These are phyloP conservation scores for Platismatia glauca DNA, from an alignment of 495 filamentous ascomycete species.

Conservation along the genomic window DNA sequence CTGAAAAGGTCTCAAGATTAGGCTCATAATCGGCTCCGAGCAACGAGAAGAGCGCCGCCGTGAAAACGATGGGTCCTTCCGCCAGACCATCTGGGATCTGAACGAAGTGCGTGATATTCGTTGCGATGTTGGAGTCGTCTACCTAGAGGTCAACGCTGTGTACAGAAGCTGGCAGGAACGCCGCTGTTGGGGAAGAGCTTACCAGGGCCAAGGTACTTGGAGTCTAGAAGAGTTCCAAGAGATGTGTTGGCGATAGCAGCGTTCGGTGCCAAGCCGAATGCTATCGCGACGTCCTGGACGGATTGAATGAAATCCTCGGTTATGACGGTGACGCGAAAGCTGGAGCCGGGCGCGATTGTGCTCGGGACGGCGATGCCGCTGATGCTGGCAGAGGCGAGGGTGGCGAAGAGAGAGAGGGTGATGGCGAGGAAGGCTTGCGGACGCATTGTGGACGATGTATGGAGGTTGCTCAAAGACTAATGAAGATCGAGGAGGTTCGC, in stretches of 20 bases:
- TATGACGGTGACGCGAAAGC: background rate
- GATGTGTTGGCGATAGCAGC: background rate
- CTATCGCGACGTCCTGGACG: background rate
- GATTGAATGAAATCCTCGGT: constrained; percentile 1
- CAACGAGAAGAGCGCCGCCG: background rate
- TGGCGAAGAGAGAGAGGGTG: background rate
- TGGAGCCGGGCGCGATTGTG: background rate
- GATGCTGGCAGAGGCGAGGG: constrained; percentile 5
- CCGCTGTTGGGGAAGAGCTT: background rate
- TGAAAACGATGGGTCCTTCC: background rate
- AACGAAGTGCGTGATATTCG: constrained; percentile 1
- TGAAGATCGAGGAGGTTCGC: background rate
- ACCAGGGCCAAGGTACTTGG: constrained; percentile 4
- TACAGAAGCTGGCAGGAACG: background rate
- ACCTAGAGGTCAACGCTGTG: background rate
- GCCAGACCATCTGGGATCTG: background rate
- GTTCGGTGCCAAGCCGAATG: background rate
- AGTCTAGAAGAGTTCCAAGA: background rate
- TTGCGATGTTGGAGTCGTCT: constrained; percentile 1
- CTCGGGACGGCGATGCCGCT: constrained; percentile 1
- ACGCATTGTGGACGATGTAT: background rate
- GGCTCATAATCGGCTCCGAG: background rate
- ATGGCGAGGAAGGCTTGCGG: background rate
- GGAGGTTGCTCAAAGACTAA: background rate
- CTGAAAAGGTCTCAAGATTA: background rate